Base-by-base conservation (phyloP, 2,329 filamentous ascomycete species). In the Fusarium cicatricum region DNA sequence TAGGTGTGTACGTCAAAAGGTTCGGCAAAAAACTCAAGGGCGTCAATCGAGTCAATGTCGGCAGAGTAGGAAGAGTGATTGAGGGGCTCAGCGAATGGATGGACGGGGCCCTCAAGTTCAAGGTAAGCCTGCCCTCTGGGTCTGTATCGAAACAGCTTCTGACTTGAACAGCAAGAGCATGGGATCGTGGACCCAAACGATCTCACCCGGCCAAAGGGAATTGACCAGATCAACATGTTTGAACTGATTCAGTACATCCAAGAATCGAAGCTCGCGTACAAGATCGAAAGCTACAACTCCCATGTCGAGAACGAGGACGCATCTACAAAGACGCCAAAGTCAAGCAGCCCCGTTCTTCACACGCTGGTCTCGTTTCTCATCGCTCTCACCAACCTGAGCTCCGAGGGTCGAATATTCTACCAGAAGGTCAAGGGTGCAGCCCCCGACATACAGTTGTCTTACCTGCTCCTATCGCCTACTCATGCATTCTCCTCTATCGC, bases 201-300 rank as follows among this genome's bases (percentile, higher is more conserved):
- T 6, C 80, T 99, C 1, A 87, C 97, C 62, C 83, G 87, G 19
- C 87, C 88, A 32, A 97, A 96, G 71, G 92, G 92, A 0, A 90
- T 95, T 19, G 95, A 99, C 70, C 94, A 98, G 70, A 93, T 99
- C 76, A 97, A 98, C 68, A 84, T 97, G 26, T 94, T 91, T 75
- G 94, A 95, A 70, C 81, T 99, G 12, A 87, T 93, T 28, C 84
- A 86, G 37, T 98, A 98, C 72, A 85, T 99, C 4, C 90, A 94
- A 68, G 89, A 95, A 60, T 97, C 93, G 58, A 97, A 96, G 68
- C 78, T 99, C 11, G 93, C 94, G 1, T 90, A 93, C 61, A 99
- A 99, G 73, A 90, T 98, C 11, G 94, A 99, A 75, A 90, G 91
- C 42, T 99, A 98, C 69, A 85, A 87, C 3, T 82, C 85, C 3